phyloP scores from a whole-genome alignment of 2,329 filamentous ascomycete species.

The Trichoderma sp. region DNA sequence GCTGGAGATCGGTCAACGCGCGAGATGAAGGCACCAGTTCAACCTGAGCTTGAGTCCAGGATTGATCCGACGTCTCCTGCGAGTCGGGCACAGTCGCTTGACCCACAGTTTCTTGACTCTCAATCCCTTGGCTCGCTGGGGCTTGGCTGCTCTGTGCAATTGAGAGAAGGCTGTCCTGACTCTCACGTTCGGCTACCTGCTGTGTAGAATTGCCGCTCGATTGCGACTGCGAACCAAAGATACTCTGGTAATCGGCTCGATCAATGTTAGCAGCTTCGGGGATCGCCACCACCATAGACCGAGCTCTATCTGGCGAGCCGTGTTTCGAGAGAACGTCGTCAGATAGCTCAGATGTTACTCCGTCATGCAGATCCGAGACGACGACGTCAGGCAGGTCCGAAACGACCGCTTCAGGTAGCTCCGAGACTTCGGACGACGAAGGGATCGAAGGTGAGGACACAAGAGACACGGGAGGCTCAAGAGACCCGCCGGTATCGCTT shows the following conservation, averaged over 20 bases:
- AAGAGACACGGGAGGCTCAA: constrained; percentile 39
- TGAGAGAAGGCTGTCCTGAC: constrained; percentile 39
- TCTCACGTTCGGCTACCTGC: constrained; percentile 42
- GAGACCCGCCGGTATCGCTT: constrained; percentile 32
- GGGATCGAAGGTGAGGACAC: constrained; percentile 36
- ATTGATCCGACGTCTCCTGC: constrained; percentile 42
- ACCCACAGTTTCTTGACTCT: too few species aligned
- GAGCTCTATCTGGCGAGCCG: constrained; percentile 26
- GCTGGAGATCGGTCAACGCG: background rate
- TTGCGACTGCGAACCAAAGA: constrained; percentile 38
- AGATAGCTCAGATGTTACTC: constrained; percentile 14
- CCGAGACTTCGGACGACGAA: constrained; percentile 30
- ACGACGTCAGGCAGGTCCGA: constrained; percentile 20
- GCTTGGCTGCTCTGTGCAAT: constrained; percentile 40
- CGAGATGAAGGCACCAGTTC: background rate
- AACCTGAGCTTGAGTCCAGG: constrained; percentile 30
- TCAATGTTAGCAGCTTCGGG: constrained; percentile 40
- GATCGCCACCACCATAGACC: constrained; percentile 39
- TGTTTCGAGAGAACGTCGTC: constrained; percentile 26
- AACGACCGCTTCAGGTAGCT: background rate
- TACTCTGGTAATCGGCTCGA: constrained; percentile 42
- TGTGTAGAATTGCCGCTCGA: constrained; percentile 38
- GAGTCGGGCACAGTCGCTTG: constrained; percentile 49
- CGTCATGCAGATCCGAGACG: constrained; percentile 27
- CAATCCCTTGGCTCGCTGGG: too few species aligned